Conservation (phyloP, 225 moss, liverwort and hornwort species). For the Sphagnum contortum region DNA sequence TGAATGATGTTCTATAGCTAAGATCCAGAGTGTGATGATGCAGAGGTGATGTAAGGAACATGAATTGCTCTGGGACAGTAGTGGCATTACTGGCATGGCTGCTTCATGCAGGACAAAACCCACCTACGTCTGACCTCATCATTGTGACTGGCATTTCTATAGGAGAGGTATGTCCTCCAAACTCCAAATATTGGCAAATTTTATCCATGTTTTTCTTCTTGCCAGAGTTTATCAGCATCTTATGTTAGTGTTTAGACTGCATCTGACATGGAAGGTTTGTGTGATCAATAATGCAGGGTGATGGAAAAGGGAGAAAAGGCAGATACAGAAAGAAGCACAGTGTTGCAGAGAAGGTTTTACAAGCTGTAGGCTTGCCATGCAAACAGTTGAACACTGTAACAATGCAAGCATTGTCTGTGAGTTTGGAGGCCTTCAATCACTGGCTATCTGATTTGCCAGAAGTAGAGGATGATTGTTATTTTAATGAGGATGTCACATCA, state of each 20-base stretch:
- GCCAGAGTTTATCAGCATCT: no score
- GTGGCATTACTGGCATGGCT: conserved; percentile 76
- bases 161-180: conserved; percentile 32
- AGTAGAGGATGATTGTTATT: conserved; percentile 2
- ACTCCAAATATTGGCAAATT: no score
- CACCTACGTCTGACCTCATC: conserved; percentile 56
- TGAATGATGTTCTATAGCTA: no score
- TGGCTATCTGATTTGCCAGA: conserved; percentile 44
- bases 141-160: conserved; percentile 61
- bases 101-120: conserved; percentile 38
- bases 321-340: conserved; percentile 53
- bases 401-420: conserved; percentile 66
- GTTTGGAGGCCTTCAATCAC: conserved; percentile 31
- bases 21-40: conserved; percentile 6
- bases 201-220: no score
- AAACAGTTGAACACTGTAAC: conserved; percentile 71
- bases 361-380: conserved; percentile 47
- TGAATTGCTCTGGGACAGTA: conserved; percentile 52
- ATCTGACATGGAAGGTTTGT: no score
- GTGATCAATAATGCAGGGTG: conserved; percentile 13
- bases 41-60: conserved; percentile 78
- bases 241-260: no score
- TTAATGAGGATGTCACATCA: no score
- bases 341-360: conserved; percentile 42
- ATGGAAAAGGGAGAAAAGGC: conserved; percentile 36